Base-by-base conservation (phyloP, 371 early-diverging fungal genomes). In the Entomophthora muscae region DNA sequence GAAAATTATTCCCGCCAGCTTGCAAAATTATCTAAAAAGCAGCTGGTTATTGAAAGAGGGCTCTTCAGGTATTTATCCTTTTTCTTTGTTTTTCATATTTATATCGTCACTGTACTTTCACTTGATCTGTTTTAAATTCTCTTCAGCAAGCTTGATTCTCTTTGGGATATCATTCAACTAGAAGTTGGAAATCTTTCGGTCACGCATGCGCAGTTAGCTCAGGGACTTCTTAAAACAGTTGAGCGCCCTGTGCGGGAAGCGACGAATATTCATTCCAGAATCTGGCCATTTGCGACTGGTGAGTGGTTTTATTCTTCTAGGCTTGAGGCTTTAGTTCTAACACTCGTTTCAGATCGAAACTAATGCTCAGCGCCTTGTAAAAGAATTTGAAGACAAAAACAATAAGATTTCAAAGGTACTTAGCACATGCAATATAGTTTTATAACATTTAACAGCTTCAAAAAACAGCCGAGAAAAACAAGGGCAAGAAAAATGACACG, bases 331-430 rank as follows among this genome's bases (percentile, higher is more conserved):
- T 42, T 42, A 17, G 42, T 17, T 42, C 42, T 10, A 42, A 5
- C 10, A 42, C 10, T 42, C 10, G 5, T 5, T 22, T 32, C 26
- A 58, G 59, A 22, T 58, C 10, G 59, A 58, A 58, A 3, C 28
- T 13, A 58, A 58, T 58, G 26, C 30, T 3, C 59, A 58, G 31
- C 24, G 59, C 7, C 22, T 30, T 17, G 21, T 30, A 17, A 58
- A 58, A 58, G 59, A 58, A 32, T 58, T 22, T 32, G 59, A 58
- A 32, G 59, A 58, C 5, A 58, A 58, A 32, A 30, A 3, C 26
- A 21, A 21, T 17, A 58, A 58, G 32, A 58, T 58, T 30, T 12
- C 28, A 27, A 58, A 58, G 31, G 59, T 58, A 32, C 13, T 3
- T 28, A 22, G 24, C 26, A 55, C 10, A 24, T 29, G 2, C 13